Percentiles rank a stretch among this genome's conserved stretches.
Conservation (phyloP, 148 eudicot genomes). For the Drosera capensis region DNA sequence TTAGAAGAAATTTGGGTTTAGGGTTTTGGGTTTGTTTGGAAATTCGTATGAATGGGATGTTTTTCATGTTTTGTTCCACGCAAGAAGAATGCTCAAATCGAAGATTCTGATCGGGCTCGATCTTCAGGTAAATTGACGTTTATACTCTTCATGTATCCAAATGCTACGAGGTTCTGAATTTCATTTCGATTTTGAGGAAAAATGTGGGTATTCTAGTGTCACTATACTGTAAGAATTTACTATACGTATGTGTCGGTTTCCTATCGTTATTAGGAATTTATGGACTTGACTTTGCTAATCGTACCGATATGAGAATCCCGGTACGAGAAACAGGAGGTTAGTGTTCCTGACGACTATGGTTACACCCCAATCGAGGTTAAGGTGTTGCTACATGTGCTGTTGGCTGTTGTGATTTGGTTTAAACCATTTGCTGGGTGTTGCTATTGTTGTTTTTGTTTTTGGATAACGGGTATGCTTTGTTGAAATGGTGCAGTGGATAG, state of each 20-base stretch:
- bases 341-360: too few species aligned
- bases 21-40: too few species aligned
- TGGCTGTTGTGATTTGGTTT: not conserved
- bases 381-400: not conserved
- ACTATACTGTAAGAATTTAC: too few species aligned
- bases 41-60: constrained; percentile 31
- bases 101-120: constrained; percentile 34
- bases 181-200: not conserved
- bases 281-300: too few species aligned
- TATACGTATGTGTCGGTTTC: too few species aligned
- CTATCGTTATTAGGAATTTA: too few species aligned
- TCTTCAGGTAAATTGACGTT: constrained; percentile 27
- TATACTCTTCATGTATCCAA: constrained; percentile 4
- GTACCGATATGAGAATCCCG: too few species aligned
- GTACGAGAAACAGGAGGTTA: too few species aligned
- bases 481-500: constrained; percentile 14
- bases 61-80: constrained; percentile 22
- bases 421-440: constrained; percentile 4
- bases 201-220: too few species aligned
- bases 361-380: not conserved
- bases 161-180: not conserved
- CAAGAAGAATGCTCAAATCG: constrained; percentile 20
- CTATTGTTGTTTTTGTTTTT: too few species aligned
- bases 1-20: too few species aligned
- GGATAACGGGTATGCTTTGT: too few species aligned